phyloP scores from a whole-genome alignment of 192 early-diverging fungal species.

The Linnemannia elongata region DNA sequence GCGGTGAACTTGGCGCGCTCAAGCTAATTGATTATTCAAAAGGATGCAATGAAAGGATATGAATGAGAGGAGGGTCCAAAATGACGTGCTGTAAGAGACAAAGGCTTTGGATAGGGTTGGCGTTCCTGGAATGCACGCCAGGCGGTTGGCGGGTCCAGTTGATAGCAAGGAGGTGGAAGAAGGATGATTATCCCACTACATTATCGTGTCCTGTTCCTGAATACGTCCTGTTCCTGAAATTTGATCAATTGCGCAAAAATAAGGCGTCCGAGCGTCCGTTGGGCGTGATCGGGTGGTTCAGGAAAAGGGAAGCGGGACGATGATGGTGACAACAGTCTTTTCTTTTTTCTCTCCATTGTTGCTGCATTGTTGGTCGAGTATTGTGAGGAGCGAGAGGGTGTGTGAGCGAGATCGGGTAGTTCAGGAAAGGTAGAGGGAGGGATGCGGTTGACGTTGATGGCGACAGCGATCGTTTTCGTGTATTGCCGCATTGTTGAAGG shows the following conservation, averaged over 20 bases:
- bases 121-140: background rate
- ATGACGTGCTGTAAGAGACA: background rate
- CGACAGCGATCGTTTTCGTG: background rate
- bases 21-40: conserved; percentile 65
- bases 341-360: too few relatives aligned
- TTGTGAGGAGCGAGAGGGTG: background rate
- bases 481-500: background rate
- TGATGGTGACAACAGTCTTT: background rate
- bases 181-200: background rate
- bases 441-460: background rate
- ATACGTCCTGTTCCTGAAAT: background rate
- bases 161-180: background rate
- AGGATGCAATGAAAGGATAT: background rate
- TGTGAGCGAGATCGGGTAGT: background rate
- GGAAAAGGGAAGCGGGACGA: background rate
- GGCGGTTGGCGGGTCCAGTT: background rate
- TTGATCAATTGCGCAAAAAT: background rate
- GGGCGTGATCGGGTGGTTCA: background rate
- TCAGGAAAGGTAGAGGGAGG: background rate
- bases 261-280: background rate
- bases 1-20: conserved; percentile 87
- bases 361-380: background rate
- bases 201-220: background rate
- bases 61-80: background rate
- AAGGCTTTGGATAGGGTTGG: background rate